phyloP scores from a whole-genome alignment of 768 basidiomycete genomes.

The Podaxis pistillaris region DNA sequence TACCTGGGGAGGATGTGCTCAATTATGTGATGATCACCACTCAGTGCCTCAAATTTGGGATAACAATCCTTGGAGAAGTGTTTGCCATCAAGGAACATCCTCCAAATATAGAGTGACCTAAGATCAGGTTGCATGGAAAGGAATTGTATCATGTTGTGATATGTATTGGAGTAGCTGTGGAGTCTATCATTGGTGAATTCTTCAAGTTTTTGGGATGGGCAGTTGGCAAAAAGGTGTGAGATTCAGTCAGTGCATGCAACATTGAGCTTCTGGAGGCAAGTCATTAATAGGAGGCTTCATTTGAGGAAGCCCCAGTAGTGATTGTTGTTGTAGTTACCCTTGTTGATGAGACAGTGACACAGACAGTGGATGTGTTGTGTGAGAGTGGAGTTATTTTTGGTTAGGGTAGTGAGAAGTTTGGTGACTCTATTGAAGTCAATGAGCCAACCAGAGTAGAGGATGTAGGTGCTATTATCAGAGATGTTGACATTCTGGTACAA shows the following conservation, averaged over 20 bases:
- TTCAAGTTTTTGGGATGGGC: not conserved
- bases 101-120: not conserved
- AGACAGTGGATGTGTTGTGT: not conserved
- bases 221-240: not conserved
- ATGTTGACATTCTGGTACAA: conserved; percentile 3
- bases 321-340: not conserved
- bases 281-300: not conserved
- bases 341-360: not conserved
- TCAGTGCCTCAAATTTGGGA: not conserved
- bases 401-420: not conserved
- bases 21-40: not conserved
- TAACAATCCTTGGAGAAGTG: not conserved
- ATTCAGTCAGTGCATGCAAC: not conserved
- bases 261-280: not conserved
- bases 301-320: not conserved
- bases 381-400: not conserved
- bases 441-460: conserved; percentile 1
- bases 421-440: not conserved
- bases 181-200: not conserved
- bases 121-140: not conserved
- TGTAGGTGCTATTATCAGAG: not conserved
- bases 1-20: conserved; percentile 1
- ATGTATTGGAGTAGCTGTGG: not conserved
- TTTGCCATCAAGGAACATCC: not conserved
- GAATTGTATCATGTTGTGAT: not conserved